Evolutionary conservation across 345 rosid species (phyloP), one percentile per base, ranked within the genome.

Genomic region (Odontarrhena argentea): DNA sequence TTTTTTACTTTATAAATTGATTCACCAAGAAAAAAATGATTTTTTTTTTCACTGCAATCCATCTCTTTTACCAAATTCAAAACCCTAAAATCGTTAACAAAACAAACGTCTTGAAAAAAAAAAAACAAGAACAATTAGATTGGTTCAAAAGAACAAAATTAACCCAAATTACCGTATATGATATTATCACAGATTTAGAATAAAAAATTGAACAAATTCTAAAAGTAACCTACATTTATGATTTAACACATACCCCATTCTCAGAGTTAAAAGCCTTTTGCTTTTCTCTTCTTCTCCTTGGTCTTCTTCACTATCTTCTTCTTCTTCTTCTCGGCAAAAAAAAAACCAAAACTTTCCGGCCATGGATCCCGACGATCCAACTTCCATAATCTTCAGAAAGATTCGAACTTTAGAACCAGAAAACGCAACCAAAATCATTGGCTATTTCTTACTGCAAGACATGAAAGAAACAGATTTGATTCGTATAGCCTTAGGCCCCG

Each of bases 361-460:
- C 76, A 91, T 94, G 97, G 96, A 88, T 78, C 75, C 85, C 44
- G 55, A 56, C 61, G 93, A 88, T 50, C 80, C 85, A 6, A 88
- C 84, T 18, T 61, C 78, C 42, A 55, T 86, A n/a, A 76, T 94
- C 56, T 76, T 84, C 55, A 68, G 74, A 9, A 91, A 77, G 74
- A 82, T 94, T 72, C 80, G 76, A 69, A 73, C 64, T 42, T 49
- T 91, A 57, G 99, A 94, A 78, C 95, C 88, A 4, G 92, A 86
- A 13, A 81, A 91, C 69, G 96, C 95, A 9, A 65, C 83, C 4
- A 91, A 79, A 76, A 83, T 94, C 88, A 85, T 91, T 85, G 95
- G 93, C 26, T 91, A 80, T 63, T 78, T 94, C 47, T 86, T 91
- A 14, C 60, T 88, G 48, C 92, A 88, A 51, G 96, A 82, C 81